A percentile compares a stretch with the other conserved stretches of the same genome.
Evolutionary conservation across 2,329 filamentous ascomycete genomes (phyloP).

Genomic region (Apiospora rasikravindrae): DNA sequence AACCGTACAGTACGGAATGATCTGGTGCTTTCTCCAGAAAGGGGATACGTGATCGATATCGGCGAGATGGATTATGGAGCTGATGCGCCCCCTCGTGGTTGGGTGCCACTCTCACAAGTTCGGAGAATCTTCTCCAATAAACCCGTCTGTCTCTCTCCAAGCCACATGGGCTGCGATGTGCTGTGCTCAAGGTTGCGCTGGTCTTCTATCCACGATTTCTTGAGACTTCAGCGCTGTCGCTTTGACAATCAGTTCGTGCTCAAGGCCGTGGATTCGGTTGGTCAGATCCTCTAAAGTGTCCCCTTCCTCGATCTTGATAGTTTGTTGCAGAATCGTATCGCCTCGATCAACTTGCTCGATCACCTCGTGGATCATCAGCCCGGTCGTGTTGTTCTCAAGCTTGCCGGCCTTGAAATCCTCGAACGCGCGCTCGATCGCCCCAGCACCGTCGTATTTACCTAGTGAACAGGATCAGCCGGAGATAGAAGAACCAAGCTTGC

Average conservation of each 20-base stretch:
- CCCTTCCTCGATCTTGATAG: slow-evolving; percentile 69
- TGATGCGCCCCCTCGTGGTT: neutral
- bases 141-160: neutral
- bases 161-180: neutral
- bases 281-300: slow-evolving; percentile 71
- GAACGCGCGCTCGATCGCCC: slow-evolving; percentile 74
- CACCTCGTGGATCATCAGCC: slow-evolving; percentile 82
- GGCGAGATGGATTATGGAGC: slow-evolving; percentile 8
- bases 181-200: neutral
- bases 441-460: slow-evolving; percentile 69
- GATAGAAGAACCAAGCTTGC: slow-evolving; percentile 64
- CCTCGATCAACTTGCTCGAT: slow-evolving; percentile 82
- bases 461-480: slow-evolving; percentile 38
- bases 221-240: slow-evolving; percentile 54
- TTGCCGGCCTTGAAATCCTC: slow-evolving; percentile 61
- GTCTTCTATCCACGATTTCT: slow-evolving; percentile 16
- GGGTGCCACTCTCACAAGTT: neutral
- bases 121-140: neutral
- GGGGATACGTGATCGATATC: neutral
- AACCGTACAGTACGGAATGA: too few species aligned
- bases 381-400: slow-evolving; percentile 68
- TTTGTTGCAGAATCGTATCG: slow-evolving; percentile 70
- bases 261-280: slow-evolving; percentile 74
- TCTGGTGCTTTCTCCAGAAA: too few species aligned
- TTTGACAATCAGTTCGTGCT: slow-evolving; percentile 81